Base-by-base conservation (phyloP, 371 early-diverging fungal species). In the Nematocida homosporus region DNA sequence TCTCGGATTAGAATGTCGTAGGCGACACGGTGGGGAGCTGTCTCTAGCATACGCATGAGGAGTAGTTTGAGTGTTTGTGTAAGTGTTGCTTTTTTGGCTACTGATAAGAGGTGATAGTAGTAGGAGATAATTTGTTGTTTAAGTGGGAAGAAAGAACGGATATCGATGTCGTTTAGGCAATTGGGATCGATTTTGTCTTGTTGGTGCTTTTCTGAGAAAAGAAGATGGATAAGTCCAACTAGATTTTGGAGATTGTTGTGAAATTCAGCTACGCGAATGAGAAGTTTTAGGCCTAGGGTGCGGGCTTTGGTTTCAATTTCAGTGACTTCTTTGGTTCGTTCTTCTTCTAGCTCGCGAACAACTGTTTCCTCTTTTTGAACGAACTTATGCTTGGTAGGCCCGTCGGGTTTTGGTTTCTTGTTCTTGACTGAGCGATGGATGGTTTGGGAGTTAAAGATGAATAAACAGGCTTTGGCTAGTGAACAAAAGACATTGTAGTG, bases 91-190 rank as follows among this genome's bases (percentile, higher is more conserved):
- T 18, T 5, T 25, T 38, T 8, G 27, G 23, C 3, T 5, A 53
- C 13, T 61, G 35, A 53, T 35, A n/a, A 29, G 38, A 72, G 0
- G 23, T 25, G 34, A 27, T 53, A 60, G 44, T 50, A 72, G 42
- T 72, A 61, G 20, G 75, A 72, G 34, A 72, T 42, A 29, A 72
- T 72, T 59, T 72, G 75, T 29, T 72, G 51, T 32, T 59, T 59
- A 8, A 72, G 63, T 10, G 75, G 75, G 30, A 72, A 44, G 40
- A 72, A 72, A 51, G 20, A 35, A 38, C 35, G 18, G 13, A 32
- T 23, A 29, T 50, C 63, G 41, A 72, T 63, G 5, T 5, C 47
- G 34, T 20, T 64, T 29, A 72, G 23, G 8, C 63, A 52, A 2
- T 38, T 34, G 4, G 25, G 8, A 5, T 20, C 6, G 4, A 61